phyloP scores from a whole-genome alignment of 2,329 filamentous ascomycete genomes.

The Coleophoma eucalyptorum region DNA sequence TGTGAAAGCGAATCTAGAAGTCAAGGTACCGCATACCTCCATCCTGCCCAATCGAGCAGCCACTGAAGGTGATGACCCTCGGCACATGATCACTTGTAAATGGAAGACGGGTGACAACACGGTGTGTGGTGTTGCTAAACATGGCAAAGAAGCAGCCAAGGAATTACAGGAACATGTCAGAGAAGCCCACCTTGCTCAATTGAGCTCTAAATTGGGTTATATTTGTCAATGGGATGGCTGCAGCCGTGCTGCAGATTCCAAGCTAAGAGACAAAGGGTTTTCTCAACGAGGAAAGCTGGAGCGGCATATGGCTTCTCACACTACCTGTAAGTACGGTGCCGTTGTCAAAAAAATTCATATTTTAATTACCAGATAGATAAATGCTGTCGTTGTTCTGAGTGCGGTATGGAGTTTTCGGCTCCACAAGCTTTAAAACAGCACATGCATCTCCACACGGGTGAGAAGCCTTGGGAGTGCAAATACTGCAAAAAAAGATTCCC shows the following conservation, averaged over 20 bases:
- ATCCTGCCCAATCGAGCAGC: background rate
- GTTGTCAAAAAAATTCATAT: too few species aligned
- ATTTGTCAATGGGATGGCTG: slow-evolving; percentile 56
- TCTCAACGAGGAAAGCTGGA: slow-evolving; percentile 60
- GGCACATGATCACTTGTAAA: slow-evolving; percentile 11
- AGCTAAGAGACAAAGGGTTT: slow-evolving; percentile 41
- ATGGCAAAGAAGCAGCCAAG: slow-evolving; percentile 27
- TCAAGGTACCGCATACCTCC: background rate
- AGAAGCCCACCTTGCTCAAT: slow-evolving; percentile 40
- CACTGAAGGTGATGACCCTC: background rate
- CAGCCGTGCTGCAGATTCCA: slow-evolving; percentile 32
- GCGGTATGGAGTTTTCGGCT: slow-evolving; percentile 57
- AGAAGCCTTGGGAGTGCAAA: slow-evolving; percentile 57
- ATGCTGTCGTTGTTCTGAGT: slow-evolving; percentile 52
- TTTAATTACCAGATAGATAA: slow-evolving; percentile 48
- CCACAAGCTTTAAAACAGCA: slow-evolving; percentile 67
- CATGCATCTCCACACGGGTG: slow-evolving; percentile 61
- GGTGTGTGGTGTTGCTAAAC: slow-evolving; percentile 11
- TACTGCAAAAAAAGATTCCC: slow-evolving; percentile 56
- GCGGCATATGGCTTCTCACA: slow-evolving; percentile 62
- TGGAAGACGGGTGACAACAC: slow-evolving; percentile 13
- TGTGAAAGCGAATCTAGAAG: background rate
- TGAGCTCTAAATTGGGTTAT: slow-evolving; percentile 44
- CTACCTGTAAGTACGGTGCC: slow-evolving; percentile 47
- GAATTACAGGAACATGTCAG: slow-evolving; percentile 54